These are phyloP conservation scores for Xylaria sp. DNA, from an alignment of 2,329 filamentous ascomycete species.

Conservation along the genomic window DNA sequence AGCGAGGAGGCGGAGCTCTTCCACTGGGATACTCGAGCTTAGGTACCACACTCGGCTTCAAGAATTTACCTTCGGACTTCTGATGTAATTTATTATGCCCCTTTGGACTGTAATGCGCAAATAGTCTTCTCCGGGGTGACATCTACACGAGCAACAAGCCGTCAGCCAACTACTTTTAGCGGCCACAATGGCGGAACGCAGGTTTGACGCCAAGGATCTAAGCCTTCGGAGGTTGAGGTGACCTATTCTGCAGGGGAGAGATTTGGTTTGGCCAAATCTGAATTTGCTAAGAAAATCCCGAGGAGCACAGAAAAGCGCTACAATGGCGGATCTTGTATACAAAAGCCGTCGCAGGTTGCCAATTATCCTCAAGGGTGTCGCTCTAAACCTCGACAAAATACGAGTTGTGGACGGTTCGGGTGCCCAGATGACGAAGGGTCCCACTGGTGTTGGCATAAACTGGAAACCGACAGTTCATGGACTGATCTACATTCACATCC, in stretches of 20 bases:
- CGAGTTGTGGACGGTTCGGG: background rate
- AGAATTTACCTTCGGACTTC: slow-evolving; percentile 7
- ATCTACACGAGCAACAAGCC: slow-evolving; percentile 1
- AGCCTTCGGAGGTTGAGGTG: background rate
- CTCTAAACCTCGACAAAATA: background rate
- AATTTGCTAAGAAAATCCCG: slow-evolving; percentile 15
- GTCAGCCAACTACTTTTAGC: slow-evolving; percentile 17
- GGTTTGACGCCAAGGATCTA: background rate
- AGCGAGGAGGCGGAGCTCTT: slow-evolving; percentile 13
- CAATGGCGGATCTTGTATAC: slow-evolving; percentile 18
- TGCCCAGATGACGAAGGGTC: too few relatives aligned
- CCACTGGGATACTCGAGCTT: slow-evolving; percentile 1
- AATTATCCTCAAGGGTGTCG: slow-evolving; percentile 10
- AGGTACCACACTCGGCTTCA: background rate
- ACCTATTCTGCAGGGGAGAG: slow-evolving; percentile 6
- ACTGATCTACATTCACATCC: too few relatives aligned
- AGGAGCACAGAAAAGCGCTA: slow-evolving; percentile 9
- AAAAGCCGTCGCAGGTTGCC: slow-evolving; percentile 6
- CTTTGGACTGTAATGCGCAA: slow-evolving; percentile 10
- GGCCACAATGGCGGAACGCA: slow-evolving; percentile 15
- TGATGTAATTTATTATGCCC: slow-evolving; percentile 6
- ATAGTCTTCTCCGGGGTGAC: background rate
- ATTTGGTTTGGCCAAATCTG: slow-evolving; percentile 23
- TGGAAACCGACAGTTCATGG: too few relatives aligned
- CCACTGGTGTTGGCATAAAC: too few relatives aligned